Conservation (phyloP, 441 rosid genomes). For the Omphalea diandra region DNA sequence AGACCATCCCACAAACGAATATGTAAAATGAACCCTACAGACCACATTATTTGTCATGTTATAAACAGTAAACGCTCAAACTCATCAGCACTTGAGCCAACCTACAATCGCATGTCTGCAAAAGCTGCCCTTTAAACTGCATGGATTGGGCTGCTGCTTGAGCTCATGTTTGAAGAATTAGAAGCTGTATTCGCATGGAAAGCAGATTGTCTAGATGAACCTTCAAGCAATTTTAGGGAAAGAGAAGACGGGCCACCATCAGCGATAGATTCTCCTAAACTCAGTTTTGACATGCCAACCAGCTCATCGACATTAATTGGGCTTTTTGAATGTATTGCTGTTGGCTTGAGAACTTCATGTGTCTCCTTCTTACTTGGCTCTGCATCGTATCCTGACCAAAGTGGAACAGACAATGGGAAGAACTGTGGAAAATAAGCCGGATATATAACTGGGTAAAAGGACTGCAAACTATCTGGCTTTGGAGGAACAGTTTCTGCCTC, state of each 20-base stretch:
- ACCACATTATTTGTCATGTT: constrained; percentile 39
- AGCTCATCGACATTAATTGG: constrained; percentile 73
- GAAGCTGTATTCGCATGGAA: constrained; percentile 62
- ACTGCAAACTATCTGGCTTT: constrained; percentile 41
- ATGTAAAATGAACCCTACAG: constrained; percentile 27
- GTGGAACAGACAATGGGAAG: constrained; percentile 61
- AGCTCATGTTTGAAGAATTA: constrained; percentile 43
- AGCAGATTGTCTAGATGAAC: constrained; percentile 73
- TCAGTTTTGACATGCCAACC: constrained; percentile 76
- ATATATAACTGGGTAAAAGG: constrained; percentile 62
- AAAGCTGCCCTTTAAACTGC: constrained; percentile 48
- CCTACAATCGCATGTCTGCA: constrained; percentile 20
- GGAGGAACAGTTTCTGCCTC: constrained; percentile 50
- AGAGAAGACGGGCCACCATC: constrained; percentile 49
- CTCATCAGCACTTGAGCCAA: constrained; percentile 29
- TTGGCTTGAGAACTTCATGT: constrained; percentile 81
- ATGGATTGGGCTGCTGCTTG: constrained; percentile 55
- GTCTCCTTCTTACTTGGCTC: constrained; percentile 55
- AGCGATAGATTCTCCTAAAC: constrained; percentile 47
- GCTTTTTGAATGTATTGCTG: constrained; percentile 60
- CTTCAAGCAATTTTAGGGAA: constrained; percentile 60
- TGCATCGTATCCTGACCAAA: constrained; percentile 54
- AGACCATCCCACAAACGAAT: constrained; percentile 29
- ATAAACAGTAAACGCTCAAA: constrained; percentile 34
- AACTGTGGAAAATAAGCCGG: constrained; percentile 72